These are phyloP conservation scores for Podaxis sp. DNA, from an alignment of 768 basidiomycete species.

Conservation along the genomic window DNA sequence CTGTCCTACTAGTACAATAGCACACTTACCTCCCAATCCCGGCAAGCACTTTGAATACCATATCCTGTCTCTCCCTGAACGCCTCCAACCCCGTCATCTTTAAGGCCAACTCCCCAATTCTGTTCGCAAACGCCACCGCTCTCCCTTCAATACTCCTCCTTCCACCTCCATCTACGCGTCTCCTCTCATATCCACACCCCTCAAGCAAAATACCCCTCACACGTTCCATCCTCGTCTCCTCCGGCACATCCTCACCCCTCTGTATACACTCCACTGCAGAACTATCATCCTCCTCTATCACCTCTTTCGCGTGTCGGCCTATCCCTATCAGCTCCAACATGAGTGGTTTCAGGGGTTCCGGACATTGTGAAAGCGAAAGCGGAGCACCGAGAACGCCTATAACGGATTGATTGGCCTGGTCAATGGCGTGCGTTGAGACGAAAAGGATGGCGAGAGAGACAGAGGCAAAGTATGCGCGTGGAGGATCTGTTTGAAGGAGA, in stretches of 20 bases:
- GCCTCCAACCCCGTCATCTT: constrained; percentile 67
- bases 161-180: constrained; percentile 28
- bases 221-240: constrained; percentile 55
- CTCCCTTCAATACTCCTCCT: constrained; percentile 59
- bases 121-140: constrained; percentile 71
- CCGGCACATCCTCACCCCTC: constrained; percentile 32
- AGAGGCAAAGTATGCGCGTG: constrained; percentile 77
- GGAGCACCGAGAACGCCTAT: constrained; percentile 56
- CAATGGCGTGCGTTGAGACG: constrained; percentile 52
- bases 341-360: constrained; percentile 59
- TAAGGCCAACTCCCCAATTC: constrained; percentile 73
- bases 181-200: constrained; percentile 45
- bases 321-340: constrained; percentile 64
- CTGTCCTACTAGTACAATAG: background rate
- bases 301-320: constrained; percentile 44
- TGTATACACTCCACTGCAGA: constrained; percentile 43
- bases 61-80: constrained; percentile 69
- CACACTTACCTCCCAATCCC: constrained; percentile 34
- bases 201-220: constrained; percentile 55
- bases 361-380: constrained; percentile 61
- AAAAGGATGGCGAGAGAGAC: constrained; percentile 72
- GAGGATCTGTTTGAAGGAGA: constrained; percentile 59
- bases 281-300: constrained; percentile 54
- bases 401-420: constrained; percentile 44
- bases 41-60: constrained; percentile 67